Base-by-base conservation (phyloP, 2,329 filamentous ascomycete genomes). In the Penicillium brevicompactum region DNA sequence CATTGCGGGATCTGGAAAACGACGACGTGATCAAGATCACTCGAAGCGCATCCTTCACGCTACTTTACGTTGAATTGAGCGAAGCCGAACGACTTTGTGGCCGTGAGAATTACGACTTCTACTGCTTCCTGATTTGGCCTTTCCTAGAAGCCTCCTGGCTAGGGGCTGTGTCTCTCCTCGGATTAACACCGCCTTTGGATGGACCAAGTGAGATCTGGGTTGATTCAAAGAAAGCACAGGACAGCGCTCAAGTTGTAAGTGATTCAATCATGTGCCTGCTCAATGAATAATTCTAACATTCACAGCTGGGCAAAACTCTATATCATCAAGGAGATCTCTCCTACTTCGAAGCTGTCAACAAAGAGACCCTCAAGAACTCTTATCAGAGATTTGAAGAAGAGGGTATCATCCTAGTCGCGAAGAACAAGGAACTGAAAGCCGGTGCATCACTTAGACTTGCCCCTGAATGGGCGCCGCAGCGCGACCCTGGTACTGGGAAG, bases 301-400 rank as follows among this genome's bases (percentile, higher is more conserved):
- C 53, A 22, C 65, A 93, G 84, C 85, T 97, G 30, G 94, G 94
- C 51, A 97, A 99, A 76, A 97, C 94, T 0, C 82, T 99, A 1
- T 99, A 97, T 70, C 93, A 99, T 71, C 93, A 99, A 77, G 94
- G 94, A 53, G 94, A 99, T 68, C 84, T 99, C 9, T 92, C 89
- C 30, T 99, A 99, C 76, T 97, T 97, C 64, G 94, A 99, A 76
- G 92, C 94, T 2, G 93, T 99, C 61, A 99, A 99, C 80, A 97
- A 97, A 67, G 93, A 99, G 74, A 96, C 92, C 0, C 83, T 99
- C 53, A 96, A 94, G 70, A 99, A 99, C 73, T 89, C 92, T 0
- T 97, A 93, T 74, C 82, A 85, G 37, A 86, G 91, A 14, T 96
- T 96, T 67, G 87, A 92, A 64, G 91, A 97, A 68, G 93, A 97